A percentile compares a stretch with the other conserved stretches of the same genome.
phyloP scores from a whole-genome alignment of 805 yeast species.

The Yamadazyma nakazawae region DNA sequence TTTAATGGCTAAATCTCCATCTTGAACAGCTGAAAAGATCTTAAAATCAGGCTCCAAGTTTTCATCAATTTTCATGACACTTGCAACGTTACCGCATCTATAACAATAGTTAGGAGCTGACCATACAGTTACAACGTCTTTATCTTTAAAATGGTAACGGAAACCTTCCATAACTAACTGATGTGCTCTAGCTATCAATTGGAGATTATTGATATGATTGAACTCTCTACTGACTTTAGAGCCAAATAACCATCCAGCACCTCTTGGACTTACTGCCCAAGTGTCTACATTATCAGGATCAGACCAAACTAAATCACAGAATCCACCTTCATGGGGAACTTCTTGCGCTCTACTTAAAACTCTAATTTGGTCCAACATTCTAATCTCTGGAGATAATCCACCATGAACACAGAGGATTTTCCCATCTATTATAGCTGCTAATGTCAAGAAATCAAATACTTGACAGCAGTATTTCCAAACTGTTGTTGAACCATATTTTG shows the following conservation, averaged over 20 bases:
- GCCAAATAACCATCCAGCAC: slow-evolving; percentile 98
- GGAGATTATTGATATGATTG: slow-evolving; percentile 88
- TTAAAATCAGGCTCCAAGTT: slow-evolving; percentile 84
- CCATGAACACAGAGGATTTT: slow-evolving; percentile 95
- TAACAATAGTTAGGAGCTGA: slow-evolving; percentile 96
- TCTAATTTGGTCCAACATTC: slow-evolving; percentile 95
- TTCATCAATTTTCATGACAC: slow-evolving; percentile 94
- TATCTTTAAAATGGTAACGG: slow-evolving; percentile 92
- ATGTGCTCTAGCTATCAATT: slow-evolving; percentile 92
- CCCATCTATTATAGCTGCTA: slow-evolving; percentile 96
- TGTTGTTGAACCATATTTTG: slow-evolving; percentile 89
- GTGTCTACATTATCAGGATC: slow-evolving; percentile 98
- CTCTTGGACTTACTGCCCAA: slow-evolving; percentile 97
- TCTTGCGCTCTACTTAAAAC: slow-evolving; percentile 95
- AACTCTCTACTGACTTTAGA: slow-evolving; percentile 91
- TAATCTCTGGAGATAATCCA: slow-evolving; percentile 93
- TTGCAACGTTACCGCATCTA: slow-evolving; percentile 96
- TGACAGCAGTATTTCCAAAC: slow-evolving; percentile 97
- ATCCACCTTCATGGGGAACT: slow-evolving; percentile 98
- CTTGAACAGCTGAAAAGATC: slow-evolving; percentile 94
- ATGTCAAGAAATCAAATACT: slow-evolving; percentile 88
- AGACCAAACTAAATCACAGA: slow-evolving; percentile 96
- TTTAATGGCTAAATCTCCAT: slow-evolving; percentile 51
- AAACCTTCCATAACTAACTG: slow-evolving; percentile 99
- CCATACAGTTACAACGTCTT: slow-evolving; percentile 98